These are phyloP conservation scores for Macrolepiota fuliginosa DNA, from an alignment of 768 basidiomycete genomes.

Conservation along the genomic window DNA sequence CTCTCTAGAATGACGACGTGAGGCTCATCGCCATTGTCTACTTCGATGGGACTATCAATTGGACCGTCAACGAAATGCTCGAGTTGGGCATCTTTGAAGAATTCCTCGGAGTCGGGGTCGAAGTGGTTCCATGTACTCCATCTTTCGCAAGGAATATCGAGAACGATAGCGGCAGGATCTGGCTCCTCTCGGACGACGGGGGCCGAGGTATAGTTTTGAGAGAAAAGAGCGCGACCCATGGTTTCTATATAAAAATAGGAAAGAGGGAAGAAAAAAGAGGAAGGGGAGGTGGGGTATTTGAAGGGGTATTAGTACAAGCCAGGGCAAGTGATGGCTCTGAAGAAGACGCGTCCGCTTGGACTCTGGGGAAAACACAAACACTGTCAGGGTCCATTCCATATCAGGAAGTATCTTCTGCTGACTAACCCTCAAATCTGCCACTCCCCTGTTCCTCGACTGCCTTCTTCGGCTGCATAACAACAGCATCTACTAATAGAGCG, in stretches of 20 bases:
- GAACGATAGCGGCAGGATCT: constrained; percentile 32
- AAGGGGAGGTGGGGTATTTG: constrained; percentile 19
- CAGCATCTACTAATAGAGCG: neutral
- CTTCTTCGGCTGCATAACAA: constrained; percentile 9
- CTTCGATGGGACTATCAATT: constrained; percentile 22
- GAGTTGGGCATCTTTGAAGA: constrained; percentile 60
- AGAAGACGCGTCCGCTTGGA: constrained; percentile 23
- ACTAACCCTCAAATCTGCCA: neutral
- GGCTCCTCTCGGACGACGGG: constrained; percentile 46
- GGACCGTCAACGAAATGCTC: constrained; percentile 62
- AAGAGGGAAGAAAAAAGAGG: neutral
- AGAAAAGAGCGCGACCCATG: constrained; percentile 66
- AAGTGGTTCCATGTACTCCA: constrained; percentile 70
- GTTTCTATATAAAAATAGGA: constrained; percentile 13
- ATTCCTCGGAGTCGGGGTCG: constrained; percentile 81
- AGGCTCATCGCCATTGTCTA: constrained; percentile 13
- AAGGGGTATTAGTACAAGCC: constrained; percentile 27
- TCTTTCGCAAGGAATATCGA: constrained; percentile 47
- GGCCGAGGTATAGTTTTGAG: constrained; percentile 35
- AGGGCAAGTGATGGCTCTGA: constrained; percentile 23
- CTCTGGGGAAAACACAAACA: constrained; percentile 13
- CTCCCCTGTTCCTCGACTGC: constrained; percentile 12
- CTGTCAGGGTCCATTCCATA: neutral
- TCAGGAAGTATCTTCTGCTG: constrained; percentile 1
- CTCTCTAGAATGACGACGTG: constrained; percentile 24